Evolutionary conservation across 1,284 basidiomycete genomes (phyloP).

Genomic region (Malassezia equina): DNA sequence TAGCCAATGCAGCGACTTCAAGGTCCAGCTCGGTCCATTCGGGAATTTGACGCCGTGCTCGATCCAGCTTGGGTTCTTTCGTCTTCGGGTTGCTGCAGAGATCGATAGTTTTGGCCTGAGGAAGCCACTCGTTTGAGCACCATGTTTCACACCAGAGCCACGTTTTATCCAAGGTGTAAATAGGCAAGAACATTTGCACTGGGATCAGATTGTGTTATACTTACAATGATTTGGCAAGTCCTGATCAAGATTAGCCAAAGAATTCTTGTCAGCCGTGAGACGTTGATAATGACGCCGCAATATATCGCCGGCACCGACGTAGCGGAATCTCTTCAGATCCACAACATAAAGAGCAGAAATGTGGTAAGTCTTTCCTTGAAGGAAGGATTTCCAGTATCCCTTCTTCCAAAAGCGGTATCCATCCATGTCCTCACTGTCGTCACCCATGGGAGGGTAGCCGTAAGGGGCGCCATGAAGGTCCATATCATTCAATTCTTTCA

Average conservation of each 20-base stretch:
- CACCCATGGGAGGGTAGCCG: conserved; percentile 88
- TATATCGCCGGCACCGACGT: conserved; percentile 62
- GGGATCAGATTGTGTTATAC: conserved; percentile 55
- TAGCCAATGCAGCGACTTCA: conserved; percentile 47
- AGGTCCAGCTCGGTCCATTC: conserved; percentile 89
- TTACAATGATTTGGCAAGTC: conserved; percentile 36
- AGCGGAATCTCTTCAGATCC: conserved; percentile 86
- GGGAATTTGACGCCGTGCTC: conserved; percentile 78
- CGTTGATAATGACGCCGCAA: conserved; percentile 84
- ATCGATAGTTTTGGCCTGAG: conserved; percentile 44
- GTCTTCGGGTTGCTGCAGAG: conserved; percentile 49
- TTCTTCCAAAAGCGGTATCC: conserved; percentile 97
- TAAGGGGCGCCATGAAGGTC: conserved; percentile 63
- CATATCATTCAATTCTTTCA: conserved; percentile 80
- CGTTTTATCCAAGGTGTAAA: conserved; percentile 35
- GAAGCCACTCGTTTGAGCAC: conserved; percentile 36
- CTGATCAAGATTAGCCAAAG: conserved; percentile 89
- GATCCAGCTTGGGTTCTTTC: conserved; percentile 86
- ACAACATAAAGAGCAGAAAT: conserved; percentile 75
- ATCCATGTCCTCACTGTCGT: conserved; percentile 83
- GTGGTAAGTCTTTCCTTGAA: conserved; percentile 27
- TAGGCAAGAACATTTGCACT: conserved; percentile 34
- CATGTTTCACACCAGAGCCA: conserved; percentile 49
- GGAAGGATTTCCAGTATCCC: conserved; percentile 50
- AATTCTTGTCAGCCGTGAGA: conserved; percentile 83